phyloP scores from a whole-genome alignment of 768 basidiomycete genomes.

The Hericium alpestre region DNA sequence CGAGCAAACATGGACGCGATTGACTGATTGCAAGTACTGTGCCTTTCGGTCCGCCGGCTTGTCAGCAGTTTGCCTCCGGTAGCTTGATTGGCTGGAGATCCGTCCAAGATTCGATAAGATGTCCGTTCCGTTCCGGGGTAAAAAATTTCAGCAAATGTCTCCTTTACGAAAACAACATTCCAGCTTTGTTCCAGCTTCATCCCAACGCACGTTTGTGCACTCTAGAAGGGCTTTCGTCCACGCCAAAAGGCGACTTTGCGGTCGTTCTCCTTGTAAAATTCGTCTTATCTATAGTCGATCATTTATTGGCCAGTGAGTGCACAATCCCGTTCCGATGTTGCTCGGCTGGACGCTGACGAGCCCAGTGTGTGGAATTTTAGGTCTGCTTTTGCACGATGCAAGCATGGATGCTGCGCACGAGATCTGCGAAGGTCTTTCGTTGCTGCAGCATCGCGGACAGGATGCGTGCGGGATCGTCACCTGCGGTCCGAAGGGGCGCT shows the following conservation, averaged over 20 bases:
- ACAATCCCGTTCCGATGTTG: not conserved
- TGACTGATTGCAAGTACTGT: not conserved
- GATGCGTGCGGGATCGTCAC: conserved; percentile 98
- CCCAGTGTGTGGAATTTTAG: conserved; percentile 89
- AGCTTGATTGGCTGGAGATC: not conserved
- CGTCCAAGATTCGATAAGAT: not conserved
- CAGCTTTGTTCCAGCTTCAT: not conserved
- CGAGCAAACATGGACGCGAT: not conserved
- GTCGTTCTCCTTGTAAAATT: not conserved
- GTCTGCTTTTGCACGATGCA: conserved; percentile 75
- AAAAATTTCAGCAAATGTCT: not conserved
- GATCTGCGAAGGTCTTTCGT: conserved; percentile 88
- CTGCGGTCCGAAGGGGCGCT: conserved; percentile 86
- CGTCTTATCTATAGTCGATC: not conserved
- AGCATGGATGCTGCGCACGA: conserved; percentile 68
- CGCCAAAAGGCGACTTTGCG: not conserved
- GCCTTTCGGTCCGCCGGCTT: not conserved
- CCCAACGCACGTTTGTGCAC: not conserved
- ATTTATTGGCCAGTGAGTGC: not conserved
- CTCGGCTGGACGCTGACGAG: not conserved
- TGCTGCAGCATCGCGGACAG: conserved; percentile 94
- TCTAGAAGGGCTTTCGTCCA: not conserved
- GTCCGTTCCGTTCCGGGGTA: not conserved
- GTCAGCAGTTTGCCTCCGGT: not conserved
- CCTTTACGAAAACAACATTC: not conserved